phyloP scores from a whole-genome alignment of 2,329 filamentous ascomycete genomes.

The Herpotrichia juniperi region DNA sequence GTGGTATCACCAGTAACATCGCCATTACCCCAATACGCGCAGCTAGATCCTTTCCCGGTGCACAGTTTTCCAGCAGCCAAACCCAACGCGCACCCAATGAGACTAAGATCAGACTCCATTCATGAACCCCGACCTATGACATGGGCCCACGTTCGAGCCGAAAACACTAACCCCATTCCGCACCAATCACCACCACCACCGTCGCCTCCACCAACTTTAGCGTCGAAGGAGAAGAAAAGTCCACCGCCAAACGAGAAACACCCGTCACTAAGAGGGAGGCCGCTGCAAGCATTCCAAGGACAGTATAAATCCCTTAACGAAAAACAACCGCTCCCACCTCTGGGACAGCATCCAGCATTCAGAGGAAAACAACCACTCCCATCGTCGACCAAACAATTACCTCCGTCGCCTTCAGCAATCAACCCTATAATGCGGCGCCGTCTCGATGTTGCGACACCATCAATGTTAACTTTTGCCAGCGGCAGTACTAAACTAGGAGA shows the following conservation, averaged over 20 bases:
- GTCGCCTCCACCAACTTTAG: slow-evolving; percentile 5
- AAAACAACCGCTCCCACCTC: slow-evolving; percentile 17
- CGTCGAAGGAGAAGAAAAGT: slow-evolving; percentile 3
- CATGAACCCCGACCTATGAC: slow-evolving; percentile 27
- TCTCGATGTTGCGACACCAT: slow-evolving; percentile 45
- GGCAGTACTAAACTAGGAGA: slow-evolving; percentile 56
- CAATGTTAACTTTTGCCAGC: slow-evolving; percentile 51
- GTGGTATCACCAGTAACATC: slow-evolving; percentile 31
- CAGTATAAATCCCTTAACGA: too few relatives aligned
- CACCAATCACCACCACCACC: too few relatives aligned
- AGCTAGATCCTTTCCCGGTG: slow-evolving; percentile 25
- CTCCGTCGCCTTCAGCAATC: slow-evolving; percentile 4
- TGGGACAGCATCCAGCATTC: slow-evolving; percentile 11
- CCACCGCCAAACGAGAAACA: slow-evolving; percentile 4
- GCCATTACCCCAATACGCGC: slow-evolving; percentile 30
- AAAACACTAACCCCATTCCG: slow-evolving; percentile 13
- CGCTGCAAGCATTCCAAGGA: slow-evolving; percentile 15
- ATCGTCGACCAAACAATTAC: not conserved
- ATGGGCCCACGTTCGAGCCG: slow-evolving; percentile 26
- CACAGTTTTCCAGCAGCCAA: slow-evolving; percentile 9
- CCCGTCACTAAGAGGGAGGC: slow-evolving; percentile 7
- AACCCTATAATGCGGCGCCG: slow-evolving; percentile 29
- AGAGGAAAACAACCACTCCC: slow-evolving; percentile 12
- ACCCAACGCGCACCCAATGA: slow-evolving; percentile 6
- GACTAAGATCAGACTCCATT: slow-evolving; percentile 28